Percentiles rank a stretch among this genome's conserved stretches.
phyloP scores from a whole-genome alignment of 306 rosid species.

The Fagus sylvatica region DNA sequence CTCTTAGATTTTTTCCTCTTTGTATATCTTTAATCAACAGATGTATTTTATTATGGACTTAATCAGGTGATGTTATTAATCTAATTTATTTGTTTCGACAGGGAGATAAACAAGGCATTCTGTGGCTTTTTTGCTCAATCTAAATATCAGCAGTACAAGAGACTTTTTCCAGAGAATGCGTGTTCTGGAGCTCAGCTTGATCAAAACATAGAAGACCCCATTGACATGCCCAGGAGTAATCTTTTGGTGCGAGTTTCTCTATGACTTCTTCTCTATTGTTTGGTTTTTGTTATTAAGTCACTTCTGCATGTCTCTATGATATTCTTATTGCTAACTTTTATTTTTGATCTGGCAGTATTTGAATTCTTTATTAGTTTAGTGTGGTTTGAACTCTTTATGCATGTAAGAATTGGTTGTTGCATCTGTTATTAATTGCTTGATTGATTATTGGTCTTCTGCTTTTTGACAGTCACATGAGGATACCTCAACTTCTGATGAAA shows the following conservation, averaged over 20 bases:
- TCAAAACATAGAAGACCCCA: slow-evolving; percentile 15
- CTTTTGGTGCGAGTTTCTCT: slow-evolving; percentile 22
- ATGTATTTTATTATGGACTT: background rate
- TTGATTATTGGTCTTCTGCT: slow-evolving; percentile 13
- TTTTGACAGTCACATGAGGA: slow-evolving; percentile 38
- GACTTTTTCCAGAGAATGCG: slow-evolving; percentile 39
- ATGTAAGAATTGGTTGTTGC: slow-evolving; percentile 9
- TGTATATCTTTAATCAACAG: background rate
- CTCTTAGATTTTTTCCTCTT: background rate
- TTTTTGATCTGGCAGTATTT: background rate
- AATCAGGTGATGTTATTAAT: slow-evolving; percentile 17
- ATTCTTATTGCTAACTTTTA: slow-evolving; percentile 13
- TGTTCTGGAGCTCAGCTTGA: slow-evolving; percentile 17
- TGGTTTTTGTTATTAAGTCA: slow-evolving; percentile 23
- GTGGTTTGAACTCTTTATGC: background rate
- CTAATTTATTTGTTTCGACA: slow-evolving; percentile 44
- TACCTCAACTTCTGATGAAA: slow-evolving; percentile 37
- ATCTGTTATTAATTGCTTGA: slow-evolving; percentile 6
- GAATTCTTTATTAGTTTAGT: background rate
- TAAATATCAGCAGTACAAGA: slow-evolving; percentile 38
- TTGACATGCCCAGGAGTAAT: slow-evolving; percentile 7
- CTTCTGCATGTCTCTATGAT: slow-evolving; percentile 6
- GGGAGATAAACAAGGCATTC: slow-evolving; percentile 90
- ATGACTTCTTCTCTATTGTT: slow-evolving; percentile 18
- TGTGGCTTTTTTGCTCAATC: slow-evolving; percentile 72